A percentile compares a stretch with the other conserved stretches of the same genome.
Conservation (phyloP, 2,329 filamentous ascomycete species). For the Phialophora tarda region DNA sequence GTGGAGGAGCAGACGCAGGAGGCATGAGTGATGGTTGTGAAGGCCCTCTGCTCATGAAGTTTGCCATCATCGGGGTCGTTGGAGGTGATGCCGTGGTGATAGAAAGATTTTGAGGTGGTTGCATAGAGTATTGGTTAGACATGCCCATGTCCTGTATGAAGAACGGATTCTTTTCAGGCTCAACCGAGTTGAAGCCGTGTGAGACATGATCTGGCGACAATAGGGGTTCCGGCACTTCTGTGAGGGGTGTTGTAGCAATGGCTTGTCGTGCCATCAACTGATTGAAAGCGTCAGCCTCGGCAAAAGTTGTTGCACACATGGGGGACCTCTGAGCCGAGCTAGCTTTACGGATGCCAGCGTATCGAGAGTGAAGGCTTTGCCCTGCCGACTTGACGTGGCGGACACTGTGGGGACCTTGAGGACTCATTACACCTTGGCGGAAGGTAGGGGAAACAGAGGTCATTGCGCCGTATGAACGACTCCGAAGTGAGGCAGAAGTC, state of each 20-base stretch:
- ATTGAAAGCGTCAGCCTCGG: conserved; percentile 50
- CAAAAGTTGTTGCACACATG: conserved; percentile 52
- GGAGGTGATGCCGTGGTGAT: conserved; percentile 49
- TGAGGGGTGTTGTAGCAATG: conserved; percentile 21
- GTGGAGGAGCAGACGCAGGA: conserved; percentile 52
- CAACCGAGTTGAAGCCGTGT: conserved; percentile 14
- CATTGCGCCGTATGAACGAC: conserved; percentile 47
- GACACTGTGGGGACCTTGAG: conserved; percentile 47
- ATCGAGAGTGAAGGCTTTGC: conserved; percentile 52
- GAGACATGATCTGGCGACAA: conserved; percentile 30
- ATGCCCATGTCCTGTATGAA: conserved; percentile 24
- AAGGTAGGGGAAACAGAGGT: conserved; percentile 52
- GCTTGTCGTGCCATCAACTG: conserved; percentile 38
- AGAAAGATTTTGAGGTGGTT: conserved; percentile 25
- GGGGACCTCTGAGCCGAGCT: conserved; percentile 55
- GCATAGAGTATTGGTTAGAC: conserved; percentile 26
- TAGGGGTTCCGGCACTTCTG: conserved; percentile 29
- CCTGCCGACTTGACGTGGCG: conserved; percentile 53
- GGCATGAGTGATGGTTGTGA: conserved; percentile 44
- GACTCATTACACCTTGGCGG: conserved; percentile 43
- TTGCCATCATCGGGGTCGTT: conserved; percentile 49
- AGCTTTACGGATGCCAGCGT: conserved; percentile 54
- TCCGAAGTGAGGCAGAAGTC: conserved; percentile 48
- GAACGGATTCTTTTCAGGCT: conserved; percentile 39
- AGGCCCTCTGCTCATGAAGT: conserved; percentile 42